Evolutionary conservation across 2,329 filamentous ascomycete genomes (phyloP).

Genomic region (Stagonosporopsis cucurbitacearum): DNA sequence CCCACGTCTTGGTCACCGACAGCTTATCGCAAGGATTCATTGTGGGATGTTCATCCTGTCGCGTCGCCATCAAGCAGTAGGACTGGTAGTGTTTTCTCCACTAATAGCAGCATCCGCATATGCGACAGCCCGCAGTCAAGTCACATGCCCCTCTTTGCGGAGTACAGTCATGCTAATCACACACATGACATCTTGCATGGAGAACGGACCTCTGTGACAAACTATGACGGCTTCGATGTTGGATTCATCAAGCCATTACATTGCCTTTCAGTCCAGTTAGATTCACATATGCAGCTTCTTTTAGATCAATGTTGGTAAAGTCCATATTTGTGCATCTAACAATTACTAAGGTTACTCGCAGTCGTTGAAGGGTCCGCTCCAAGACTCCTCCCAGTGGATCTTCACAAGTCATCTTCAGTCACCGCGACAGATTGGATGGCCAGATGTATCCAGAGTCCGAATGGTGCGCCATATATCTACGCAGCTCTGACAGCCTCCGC

Average conservation of each 20-base stretch:
- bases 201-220: conserved; percentile 8
- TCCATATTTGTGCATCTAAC: neutral
- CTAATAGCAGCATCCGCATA: conserved; percentile 18
- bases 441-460: conserved; percentile 28
- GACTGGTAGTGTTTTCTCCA: conserved; percentile 22
- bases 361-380: conserved; percentile 31
- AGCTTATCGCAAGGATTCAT: conserved; percentile 5
- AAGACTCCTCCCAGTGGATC: conserved; percentile 38
- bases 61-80: conserved; percentile 28
- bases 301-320: conserved; percentile 39
- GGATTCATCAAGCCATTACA: conserved; percentile 30
- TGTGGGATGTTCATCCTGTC: conserved; percentile 19
- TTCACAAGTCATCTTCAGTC: conserved; percentile 25
- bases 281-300: conserved; percentile 25
- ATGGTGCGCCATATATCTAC: conserved; percentile 41
- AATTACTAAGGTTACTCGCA: conserved; percentile 17
- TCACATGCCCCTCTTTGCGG: conserved; percentile 23
- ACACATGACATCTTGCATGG: conserved; percentile 17
- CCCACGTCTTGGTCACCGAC: neutral
- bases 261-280: conserved; percentile 34
- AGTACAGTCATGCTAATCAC: conserved; percentile 21
- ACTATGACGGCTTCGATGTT: conserved; percentile 20
- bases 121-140: conserved; percentile 24
- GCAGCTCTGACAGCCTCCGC: conserved; percentile 34
- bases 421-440: conserved; percentile 38